Percentiles rank a stretch among this genome's conserved stretches.
Conservation (phyloP, 2,329 filamentous ascomycete genomes). For the Phaeosphaeriaceae sp. region DNA sequence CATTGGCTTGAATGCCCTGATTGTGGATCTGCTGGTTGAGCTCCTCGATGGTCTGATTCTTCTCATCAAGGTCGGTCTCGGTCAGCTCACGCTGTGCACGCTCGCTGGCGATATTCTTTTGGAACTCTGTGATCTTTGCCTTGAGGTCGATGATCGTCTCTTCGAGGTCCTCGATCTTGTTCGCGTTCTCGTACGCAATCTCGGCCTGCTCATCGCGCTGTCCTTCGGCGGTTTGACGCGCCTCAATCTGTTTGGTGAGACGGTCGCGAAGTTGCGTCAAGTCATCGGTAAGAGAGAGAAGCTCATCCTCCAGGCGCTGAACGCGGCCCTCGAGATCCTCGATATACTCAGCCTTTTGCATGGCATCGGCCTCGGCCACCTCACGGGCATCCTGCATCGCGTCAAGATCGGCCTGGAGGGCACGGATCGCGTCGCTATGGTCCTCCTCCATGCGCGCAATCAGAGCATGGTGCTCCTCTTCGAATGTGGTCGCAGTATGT, state of each 20-base stretch:
- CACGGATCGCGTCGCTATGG: constrained; percentile 44
- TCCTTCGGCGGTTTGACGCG: constrained; percentile 44
- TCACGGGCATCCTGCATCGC: constrained; percentile 47
- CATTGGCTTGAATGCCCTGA: constrained; percentile 55
- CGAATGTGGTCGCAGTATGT: constrained; percentile 47
- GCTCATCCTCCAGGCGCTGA: constrained; percentile 45
- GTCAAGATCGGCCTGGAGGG: constrained; percentile 47
- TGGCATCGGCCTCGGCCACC: constrained; percentile 48
- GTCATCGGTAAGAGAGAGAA: constrained; percentile 40
- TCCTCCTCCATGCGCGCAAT: constrained; percentile 50
- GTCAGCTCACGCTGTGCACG: constrained; percentile 53
- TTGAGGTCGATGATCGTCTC: constrained; percentile 49
- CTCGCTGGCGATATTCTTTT: constrained; percentile 49
- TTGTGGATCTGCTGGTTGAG: constrained; percentile 50
- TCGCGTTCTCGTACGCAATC: constrained; percentile 45
- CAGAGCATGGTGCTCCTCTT: constrained; percentile 46
- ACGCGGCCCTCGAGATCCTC: constrained; percentile 49
- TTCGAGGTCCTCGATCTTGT: constrained; percentile 39
- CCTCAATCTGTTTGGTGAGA: constrained; percentile 40
- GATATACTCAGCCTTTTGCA: constrained; percentile 49
- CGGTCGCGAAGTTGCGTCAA: constrained; percentile 44
- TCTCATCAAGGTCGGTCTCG: constrained; percentile 52
- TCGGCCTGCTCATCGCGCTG: constrained; percentile 47
- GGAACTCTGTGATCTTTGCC: constrained; percentile 47
- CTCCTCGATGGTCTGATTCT: constrained; percentile 50